Base-by-base conservation (phyloP, 768 basidiomycete species). In the Lentinula edodes region DNA sequence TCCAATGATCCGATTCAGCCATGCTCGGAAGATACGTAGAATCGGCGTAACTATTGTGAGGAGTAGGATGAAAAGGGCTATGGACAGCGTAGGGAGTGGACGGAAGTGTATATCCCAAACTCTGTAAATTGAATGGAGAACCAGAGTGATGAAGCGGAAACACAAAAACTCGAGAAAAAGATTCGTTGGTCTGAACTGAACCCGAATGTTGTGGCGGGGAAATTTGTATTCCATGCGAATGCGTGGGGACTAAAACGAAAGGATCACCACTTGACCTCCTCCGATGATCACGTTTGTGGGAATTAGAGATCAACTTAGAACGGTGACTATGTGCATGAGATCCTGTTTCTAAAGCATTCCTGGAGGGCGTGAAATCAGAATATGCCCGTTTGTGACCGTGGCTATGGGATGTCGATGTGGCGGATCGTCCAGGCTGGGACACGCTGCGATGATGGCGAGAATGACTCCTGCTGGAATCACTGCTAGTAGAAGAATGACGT, bases 1-100 rank as follows among this genome's bases (percentile, higher is more conserved):
- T 43, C 55, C 55, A 56, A 32, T 12, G 23, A 56, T 56, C 39
- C 6, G 16, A 15, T 9, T 52, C 51, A 23, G 18, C 16, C 18
- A 16, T 56, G 2, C 51, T 32, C 13, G 51, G 23, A 34, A 23
- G 23, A 41, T 28, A 7, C 3, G 41, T 6, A 56, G 41, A 43
- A 10, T 56, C 41, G 18, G 41, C 12, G 13, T 41, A 56, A 15
- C 18, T 56, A 23, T 56, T 56, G 23, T 42, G 23, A 43, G 55
- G 41, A 10, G 41, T 28, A 2, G 23, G 23, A 32, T 18, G n/a
- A 41, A 15, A 15, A 52, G 51, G 32, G 16, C 35, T 52, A 16
- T 23, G 38, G 18, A 43, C 81, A n/a, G 57, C 72, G 15, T 83
- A 81, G 81, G 81, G 81, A 65, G 70, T 80, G 16, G 66, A 82